Base-by-base conservation (phyloP, 2,329 filamentous ascomycete species). In the Hypoxylon sp. region DNA sequence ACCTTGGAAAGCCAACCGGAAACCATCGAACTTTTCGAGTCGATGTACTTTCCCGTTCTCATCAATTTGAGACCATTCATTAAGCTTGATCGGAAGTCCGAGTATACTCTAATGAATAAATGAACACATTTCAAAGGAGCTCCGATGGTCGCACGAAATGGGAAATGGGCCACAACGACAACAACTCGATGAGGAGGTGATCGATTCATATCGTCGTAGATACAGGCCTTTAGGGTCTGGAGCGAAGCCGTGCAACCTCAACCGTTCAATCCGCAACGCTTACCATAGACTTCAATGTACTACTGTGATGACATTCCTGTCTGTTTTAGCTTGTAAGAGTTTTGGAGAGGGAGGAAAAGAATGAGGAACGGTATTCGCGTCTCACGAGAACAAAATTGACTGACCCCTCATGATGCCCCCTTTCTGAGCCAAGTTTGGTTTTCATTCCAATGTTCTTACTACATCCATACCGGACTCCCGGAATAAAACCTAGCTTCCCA, bases 21-120 rank as follows among this genome's bases (percentile, higher is more conserved):
- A 61, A 46, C n/a, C 37, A 35, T 53, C 22, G 42, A 57, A 24
- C 59, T 61, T 60, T 61, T 67, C 58, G 61, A 67, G 26, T 31
- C 57, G 51, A 71, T 63, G 69, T 69, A 52, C 60, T 63, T 71
- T 71, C 47, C 68, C 68, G 69, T 29, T 50, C 61, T 71, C 66
- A 63, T 71, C 66, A 72, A 72, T 67, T 66, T 67, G 66, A 71
- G 63, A 63, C 61, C 44, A 59, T 54, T 63, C 47, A 67, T 59
- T 55, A 63, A 63, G 39, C 50, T 53, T 11, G 39, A 37, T 67
- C 69, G 66, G 64, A 73, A 69, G 60, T 72, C 65, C 67, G 61
- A 73, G 54, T 37, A 65, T 48, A 31, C 19, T 51, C 31, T 65
- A 59, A 50, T 24, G 35, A 63, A 39, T 31, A 64, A 61, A 65